Percentiles rank a stretch among this genome's conserved stretches.
phyloP scores from a whole-genome alignment of 1,284 basidiomycete genomes.

The Lentinula novae-zelandiae region DNA sequence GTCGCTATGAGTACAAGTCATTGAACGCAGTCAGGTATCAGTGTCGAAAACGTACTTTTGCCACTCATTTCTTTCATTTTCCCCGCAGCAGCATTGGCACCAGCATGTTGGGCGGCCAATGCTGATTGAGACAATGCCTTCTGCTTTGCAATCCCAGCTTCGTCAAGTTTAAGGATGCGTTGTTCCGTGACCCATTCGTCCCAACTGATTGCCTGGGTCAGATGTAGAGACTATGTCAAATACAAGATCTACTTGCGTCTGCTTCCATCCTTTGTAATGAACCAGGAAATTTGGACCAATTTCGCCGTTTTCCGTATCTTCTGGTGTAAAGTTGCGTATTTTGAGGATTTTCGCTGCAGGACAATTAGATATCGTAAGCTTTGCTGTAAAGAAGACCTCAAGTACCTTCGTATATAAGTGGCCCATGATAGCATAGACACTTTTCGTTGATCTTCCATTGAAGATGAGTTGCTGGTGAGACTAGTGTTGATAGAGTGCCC shows the following conservation, averaged over 20 bases:
- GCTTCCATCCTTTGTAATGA: constrained; percentile 99
- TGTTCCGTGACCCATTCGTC: constrained; percentile 94
- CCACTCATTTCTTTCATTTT: constrained; percentile 7
- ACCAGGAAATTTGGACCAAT: constrained; percentile 89
- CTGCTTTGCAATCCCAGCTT: constrained; percentile 81
- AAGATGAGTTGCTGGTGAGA: background rate
- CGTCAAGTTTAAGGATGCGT: constrained; percentile 86
- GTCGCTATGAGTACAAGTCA: background rate
- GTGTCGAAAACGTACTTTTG: constrained; percentile 7
- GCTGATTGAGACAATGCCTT: constrained; percentile 33
- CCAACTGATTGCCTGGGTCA: constrained; percentile 58
- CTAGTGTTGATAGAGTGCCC: background rate
- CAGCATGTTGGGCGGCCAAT: constrained; percentile 37
- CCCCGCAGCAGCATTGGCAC: constrained; percentile 33
- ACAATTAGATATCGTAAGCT: background rate
- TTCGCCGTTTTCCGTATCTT: constrained; percentile 60
- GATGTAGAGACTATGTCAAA: background rate
- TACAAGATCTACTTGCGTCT: constrained; percentile 65
- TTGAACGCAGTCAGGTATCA: background rate
- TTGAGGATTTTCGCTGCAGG: constrained; percentile 80
- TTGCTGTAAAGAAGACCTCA: background rate
- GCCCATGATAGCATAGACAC: constrained; percentile 92
- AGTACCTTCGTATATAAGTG: constrained; percentile 77
- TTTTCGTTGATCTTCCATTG: constrained; percentile 48
- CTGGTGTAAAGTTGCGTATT: constrained; percentile 71